Evolutionary conservation across 1,139 yeast genomes (phyloP), one percentile per base, ranked within the genome.

Genomic region (Pichia cactophila): DNA sequence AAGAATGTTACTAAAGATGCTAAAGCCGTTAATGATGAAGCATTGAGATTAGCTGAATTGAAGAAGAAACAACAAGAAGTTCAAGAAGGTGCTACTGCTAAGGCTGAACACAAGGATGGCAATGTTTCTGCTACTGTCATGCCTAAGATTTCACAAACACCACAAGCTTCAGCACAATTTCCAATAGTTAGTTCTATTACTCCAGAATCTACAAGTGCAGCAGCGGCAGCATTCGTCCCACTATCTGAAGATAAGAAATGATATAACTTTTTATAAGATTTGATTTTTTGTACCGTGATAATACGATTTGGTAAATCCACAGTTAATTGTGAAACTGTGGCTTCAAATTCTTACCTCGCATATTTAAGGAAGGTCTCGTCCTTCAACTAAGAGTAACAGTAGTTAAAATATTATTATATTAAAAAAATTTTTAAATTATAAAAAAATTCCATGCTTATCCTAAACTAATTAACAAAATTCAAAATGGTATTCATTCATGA

Each of bases 1-100:
- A 65, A 73, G 41, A 73, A 65, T 39, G 72, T 80, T 42, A 78
- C 77, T 14, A 70, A 71, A 52, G 86, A 82, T 56, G 85, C 76
- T 3, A 68, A 69, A 46, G 81, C 79, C 50, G 86, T 85, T 46
- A 90, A 86, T 65, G 73, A 71, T 50, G 92, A 85, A 66, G 95
- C 94, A 35, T 71, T 74, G 57, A 73, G 92, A 60, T 72, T 85
- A 61, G 84, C 84, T 26, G 81, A 77, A 46, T 63, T 82, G 62
- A 77, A 81, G 64, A 37, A 37, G 41, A 17, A 37, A 20, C 41
- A 37, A 37, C n/a, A 8, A 9, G 26, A 37, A 6, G 41, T 37
- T 16, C 72, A 74, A 59, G 41, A 52, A 17, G 41, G 41, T 37
- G 41, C 41, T 20, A 37, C 41, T 8, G 26, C 41, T 20, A 37